Percentiles rank a stretch among this genome's conserved stretches.
Conservation (phyloP, 2,329 filamentous ascomycete genomes). For the Bretziella fagacearum region DNA sequence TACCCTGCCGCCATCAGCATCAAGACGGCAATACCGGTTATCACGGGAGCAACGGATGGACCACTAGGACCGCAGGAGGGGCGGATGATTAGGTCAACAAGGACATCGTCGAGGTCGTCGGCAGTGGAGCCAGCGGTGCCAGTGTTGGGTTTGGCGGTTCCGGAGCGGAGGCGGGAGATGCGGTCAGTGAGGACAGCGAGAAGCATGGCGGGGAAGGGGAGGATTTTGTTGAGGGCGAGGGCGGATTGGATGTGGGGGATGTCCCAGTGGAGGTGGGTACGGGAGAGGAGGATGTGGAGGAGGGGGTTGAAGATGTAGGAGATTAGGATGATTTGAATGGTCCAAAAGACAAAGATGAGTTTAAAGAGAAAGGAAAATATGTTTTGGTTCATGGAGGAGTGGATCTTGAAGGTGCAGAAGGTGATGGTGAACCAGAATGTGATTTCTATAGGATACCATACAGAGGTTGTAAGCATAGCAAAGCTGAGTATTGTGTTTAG, state of each 20-base stretch:
- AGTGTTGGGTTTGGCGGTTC: slow-evolving; percentile 3
- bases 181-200: slow-evolving; percentile 2
- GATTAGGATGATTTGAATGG: slow-evolving; percentile 5
- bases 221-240: slow-evolving; percentile 1
- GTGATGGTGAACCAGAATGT: slow-evolving; percentile 8
- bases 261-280: neutral
- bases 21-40: neutral
- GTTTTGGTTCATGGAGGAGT: slow-evolving; percentile 9
- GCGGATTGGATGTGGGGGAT: neutral
- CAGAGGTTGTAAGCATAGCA: neutral
- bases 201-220: slow-evolving; percentile 7
- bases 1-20: slow-evolving; percentile 10
- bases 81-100: slow-evolving; percentile 7
- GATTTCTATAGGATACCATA: slow-evolving; percentile 4
- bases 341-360: slow-evolving; percentile 8
- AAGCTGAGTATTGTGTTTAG: slow-evolving; percentile 23
- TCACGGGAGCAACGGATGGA: slow-evolving; percentile 4
- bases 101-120: slow-evolving; percentile 9
- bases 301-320: slow-evolving; percentile 9
- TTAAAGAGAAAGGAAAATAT: slow-evolving; percentile 10
- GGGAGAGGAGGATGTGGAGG: neutral
- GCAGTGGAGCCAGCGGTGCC: neutral
- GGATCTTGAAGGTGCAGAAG: slow-evolving; percentile 1
- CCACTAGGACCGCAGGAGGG: slow-evolving; percentile 15
- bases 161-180: slow-evolving; percentile 2